A percentile compares a stretch with the other conserved stretches of the same genome.
phyloP scores from a whole-genome alignment of 2,329 filamentous ascomycete species.

The Xylariaceae sp. region DNA sequence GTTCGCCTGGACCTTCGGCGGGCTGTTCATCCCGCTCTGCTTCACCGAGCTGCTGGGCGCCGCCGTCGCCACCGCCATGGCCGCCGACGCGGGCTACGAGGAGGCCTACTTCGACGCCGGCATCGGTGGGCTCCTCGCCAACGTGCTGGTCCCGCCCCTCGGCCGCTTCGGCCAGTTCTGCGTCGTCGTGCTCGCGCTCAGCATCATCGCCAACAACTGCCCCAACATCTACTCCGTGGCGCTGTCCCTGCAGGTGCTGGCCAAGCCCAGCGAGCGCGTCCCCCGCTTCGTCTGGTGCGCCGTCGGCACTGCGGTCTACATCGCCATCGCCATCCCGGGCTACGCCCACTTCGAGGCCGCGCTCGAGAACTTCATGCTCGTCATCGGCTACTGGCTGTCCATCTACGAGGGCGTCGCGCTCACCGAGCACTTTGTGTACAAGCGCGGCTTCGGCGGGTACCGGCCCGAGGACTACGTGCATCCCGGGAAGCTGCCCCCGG shows the following conservation, averaged over 20 bases:
- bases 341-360: slow-evolving; percentile 61
- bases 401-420: slow-evolving; percentile 67
- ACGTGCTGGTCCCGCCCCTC: slow-evolving; percentile 58
- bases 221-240: slow-evolving; percentile 69
- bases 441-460: slow-evolving; percentile 58
- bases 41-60: slow-evolving; percentile 73
- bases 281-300: slow-evolving; percentile 67
- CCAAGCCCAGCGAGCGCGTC: slow-evolving; percentile 41
- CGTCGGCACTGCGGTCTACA: slow-evolving; percentile 57
- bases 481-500: slow-evolving; percentile 53
- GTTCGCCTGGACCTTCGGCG: slow-evolving; percentile 65
- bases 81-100: slow-evolving; percentile 46
- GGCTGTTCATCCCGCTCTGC: slow-evolving; percentile 65
- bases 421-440: slow-evolving; percentile 65
- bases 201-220: slow-evolving; percentile 67
- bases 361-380: slow-evolving; percentile 66
- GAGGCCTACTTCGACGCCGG: slow-evolving; percentile 51
- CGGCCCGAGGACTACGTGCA: slow-evolving; percentile 54
- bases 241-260: slow-evolving; percentile 65
- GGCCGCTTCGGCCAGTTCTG: slow-evolving; percentile 71
- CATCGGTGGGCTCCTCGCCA: slow-evolving; percentile 63
- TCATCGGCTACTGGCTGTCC: slow-evolving; percentile 69
- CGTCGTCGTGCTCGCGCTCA: slow-evolving; percentile 60
- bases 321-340: slow-evolving; percentile 66
- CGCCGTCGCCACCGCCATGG: slow-evolving; percentile 62